phyloP scores from a whole-genome alignment of 768 basidiomycete species.

The Solioccasus polychromus region DNA sequence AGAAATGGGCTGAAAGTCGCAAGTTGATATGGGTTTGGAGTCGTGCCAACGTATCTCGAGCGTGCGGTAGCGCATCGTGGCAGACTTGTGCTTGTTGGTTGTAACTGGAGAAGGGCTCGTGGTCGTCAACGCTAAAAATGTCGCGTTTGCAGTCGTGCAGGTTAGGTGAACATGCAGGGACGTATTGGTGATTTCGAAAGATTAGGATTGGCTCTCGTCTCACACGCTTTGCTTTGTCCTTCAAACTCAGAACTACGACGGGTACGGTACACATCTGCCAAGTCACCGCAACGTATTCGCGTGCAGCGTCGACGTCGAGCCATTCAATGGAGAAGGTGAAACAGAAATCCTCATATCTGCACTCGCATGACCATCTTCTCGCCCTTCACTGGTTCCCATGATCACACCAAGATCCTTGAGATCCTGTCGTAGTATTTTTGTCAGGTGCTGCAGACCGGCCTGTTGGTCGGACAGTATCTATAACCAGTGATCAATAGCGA shows the following conservation, averaged over 20 bases:
- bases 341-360: conserved; percentile 16
- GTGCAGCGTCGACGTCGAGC: conserved; percentile 26
- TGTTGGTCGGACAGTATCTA: conserved; percentile 80
- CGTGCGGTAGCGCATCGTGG: conserved; percentile 77
- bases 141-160: conserved; percentile 4
- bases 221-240: conserved; percentile 21
- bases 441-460: conserved; percentile 75
- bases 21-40: conserved; percentile 91
- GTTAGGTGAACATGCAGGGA: conserved; percentile 5
- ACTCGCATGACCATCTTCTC: conserved; percentile 27
- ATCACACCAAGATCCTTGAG: conserved; percentile 67
- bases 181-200: not conserved
- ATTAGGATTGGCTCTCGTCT: conserved; percentile 17
- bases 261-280: conserved; percentile 1
- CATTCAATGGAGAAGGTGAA: conserved; percentile 19
- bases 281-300: conserved; percentile 25
- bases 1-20: conserved; percentile 88
- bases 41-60: conserved; percentile 98
- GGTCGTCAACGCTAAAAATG: conserved; percentile 9
- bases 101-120: not conserved
- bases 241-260: conserved; percentile 5
- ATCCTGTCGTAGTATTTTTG: conserved; percentile 64
- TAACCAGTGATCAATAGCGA: conserved; percentile 1
- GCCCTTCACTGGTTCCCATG: conserved; percentile 43
- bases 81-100: not conserved